Evolutionary conservation across 2,329 filamentous ascomycete genomes (phyloP).

Genomic region (Cytospora paraplurivora): DNA sequence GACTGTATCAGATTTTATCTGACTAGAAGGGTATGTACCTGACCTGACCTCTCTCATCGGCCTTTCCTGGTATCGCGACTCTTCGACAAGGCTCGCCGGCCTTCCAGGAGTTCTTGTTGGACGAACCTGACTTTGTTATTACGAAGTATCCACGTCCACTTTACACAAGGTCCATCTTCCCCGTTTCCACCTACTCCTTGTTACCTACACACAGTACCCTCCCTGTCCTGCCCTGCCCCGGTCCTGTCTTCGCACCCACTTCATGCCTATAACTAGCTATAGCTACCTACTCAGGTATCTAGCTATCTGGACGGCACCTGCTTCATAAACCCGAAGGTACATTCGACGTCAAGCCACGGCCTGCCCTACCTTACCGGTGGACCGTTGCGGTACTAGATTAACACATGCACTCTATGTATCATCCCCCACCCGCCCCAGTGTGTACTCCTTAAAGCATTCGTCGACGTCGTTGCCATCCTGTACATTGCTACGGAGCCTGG

Average conservation of each 20-base stretch:
- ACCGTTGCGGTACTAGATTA: constrained; percentile 4
- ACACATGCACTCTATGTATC: constrained; percentile 5
- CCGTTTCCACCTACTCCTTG: neutral
- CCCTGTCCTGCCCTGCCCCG: constrained; percentile 5
- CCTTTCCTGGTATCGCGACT: neutral
- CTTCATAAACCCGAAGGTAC: neutral
- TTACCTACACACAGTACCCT: neutral
- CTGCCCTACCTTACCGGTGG: constrained; percentile 5
- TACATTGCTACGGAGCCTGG: constrained; percentile 10
- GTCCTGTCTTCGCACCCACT: constrained; percentile 23
- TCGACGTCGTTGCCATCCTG: neutral
- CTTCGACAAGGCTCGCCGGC: neutral
- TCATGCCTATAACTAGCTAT: constrained; percentile 1
- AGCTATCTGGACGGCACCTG: neutral
- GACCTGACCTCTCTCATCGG: neutral
- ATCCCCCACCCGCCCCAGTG: neutral
- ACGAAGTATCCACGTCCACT: neutral
- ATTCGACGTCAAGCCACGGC: constrained; percentile 15
- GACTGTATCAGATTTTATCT: neutral
- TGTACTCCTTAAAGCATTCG: constrained; percentile 7
- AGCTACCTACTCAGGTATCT: neutral
- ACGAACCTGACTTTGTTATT: neutral
- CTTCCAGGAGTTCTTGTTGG: neutral
- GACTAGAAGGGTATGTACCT: neutral
- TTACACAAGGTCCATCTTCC: constrained; percentile 3